These are phyloP conservation scores for Aciculosporium take DNA, from an alignment of 2,329 filamentous ascomycete genomes.

Conservation along the genomic window DNA sequence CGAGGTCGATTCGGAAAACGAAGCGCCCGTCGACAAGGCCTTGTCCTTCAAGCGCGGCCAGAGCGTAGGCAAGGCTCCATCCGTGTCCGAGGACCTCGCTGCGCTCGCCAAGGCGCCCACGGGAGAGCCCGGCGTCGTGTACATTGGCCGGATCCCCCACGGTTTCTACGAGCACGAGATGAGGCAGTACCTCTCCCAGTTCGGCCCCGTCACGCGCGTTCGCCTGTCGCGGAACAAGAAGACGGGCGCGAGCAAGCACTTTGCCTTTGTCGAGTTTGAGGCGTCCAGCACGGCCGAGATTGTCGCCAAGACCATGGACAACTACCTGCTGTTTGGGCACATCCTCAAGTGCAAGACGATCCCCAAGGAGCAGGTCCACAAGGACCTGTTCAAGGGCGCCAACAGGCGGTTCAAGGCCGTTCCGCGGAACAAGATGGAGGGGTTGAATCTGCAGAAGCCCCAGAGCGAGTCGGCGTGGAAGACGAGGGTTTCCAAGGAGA, in stretches of 20 bases:
- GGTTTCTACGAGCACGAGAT: slow-evolving; percentile 96
- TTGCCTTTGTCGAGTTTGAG: slow-evolving; percentile 83
- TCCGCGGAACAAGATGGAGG: slow-evolving; percentile 77
- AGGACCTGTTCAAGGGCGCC: slow-evolving; percentile 76
- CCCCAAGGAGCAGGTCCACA: slow-evolving; percentile 61
- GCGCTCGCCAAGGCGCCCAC: slow-evolving; percentile 28
- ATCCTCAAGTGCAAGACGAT: slow-evolving; percentile 79
- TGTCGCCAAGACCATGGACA: slow-evolving; percentile 92
- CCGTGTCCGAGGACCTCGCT: slow-evolving; percentile 29
- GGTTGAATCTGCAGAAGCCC: slow-evolving; percentile 57
- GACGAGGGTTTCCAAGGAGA: slow-evolving; percentile 58
- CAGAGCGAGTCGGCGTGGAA: slow-evolving; percentile 66
- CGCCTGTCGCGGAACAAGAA: slow-evolving; percentile 83
- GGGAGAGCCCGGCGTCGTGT: slow-evolving; percentile 62
- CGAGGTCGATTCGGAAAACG: slow-evolving; percentile 30
- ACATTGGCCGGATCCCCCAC: slow-evolving; percentile 80
- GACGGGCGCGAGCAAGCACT: slow-evolving; percentile 85
- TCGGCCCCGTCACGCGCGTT: slow-evolving; percentile 65
- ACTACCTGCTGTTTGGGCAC: slow-evolving; percentile 90
- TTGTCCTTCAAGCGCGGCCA: slow-evolving; percentile 31
- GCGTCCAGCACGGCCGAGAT: slow-evolving; percentile 70
- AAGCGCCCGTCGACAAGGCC: slow-evolving; percentile 22
- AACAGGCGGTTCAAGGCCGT: slow-evolving; percentile 80
- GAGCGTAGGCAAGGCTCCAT: slow-evolving; percentile 36
- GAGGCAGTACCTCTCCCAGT: slow-evolving; percentile 85